Percentiles rank a stretch among this genome's conserved stretches.
Evolutionary conservation across 2,329 filamentous ascomycete genomes (phyloP).

Genomic region (Venturia carpophila): DNA sequence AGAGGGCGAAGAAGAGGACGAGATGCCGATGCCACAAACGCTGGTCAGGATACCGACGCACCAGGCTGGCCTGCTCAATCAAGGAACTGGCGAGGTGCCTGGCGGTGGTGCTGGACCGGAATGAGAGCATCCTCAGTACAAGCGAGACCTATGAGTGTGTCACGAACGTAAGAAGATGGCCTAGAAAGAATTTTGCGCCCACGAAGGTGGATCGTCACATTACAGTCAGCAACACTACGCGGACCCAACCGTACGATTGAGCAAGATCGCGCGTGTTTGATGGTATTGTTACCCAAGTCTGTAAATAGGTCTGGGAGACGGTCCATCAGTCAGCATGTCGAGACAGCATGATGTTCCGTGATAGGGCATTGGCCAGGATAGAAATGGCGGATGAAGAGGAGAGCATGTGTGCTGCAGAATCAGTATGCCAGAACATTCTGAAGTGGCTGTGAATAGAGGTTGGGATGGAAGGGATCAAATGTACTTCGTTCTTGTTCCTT

Average conservation of each 20-base stretch:
- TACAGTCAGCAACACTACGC: neutral
- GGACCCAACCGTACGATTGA: neutral
- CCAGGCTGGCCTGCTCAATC: conserved; percentile 39
- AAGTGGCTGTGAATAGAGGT: neutral
- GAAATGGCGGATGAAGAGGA: neutral
- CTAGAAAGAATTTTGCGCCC: neutral
- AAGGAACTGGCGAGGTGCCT: conserved; percentile 22
- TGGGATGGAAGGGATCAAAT: neutral
- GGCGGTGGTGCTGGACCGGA: neutral
- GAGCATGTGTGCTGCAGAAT: neutral
- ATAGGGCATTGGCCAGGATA: neutral
- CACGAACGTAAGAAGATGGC: neutral
- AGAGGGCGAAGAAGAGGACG: conserved; percentile 33
- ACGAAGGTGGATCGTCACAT: neutral
- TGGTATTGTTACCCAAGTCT: neutral
- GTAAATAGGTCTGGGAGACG: neutral
- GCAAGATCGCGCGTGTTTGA: neutral
- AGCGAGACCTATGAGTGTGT: too few relatives aligned
- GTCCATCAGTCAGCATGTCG: neutral
- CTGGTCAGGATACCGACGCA: conserved; percentile 79
- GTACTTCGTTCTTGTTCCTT: neutral
- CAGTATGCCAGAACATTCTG: neutral
- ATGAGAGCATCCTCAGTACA: neutral
- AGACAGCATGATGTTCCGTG: neutral
- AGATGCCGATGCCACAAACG: conserved; percentile 63